A percentile compares a stretch with the other conserved stretches of the same genome.
phyloP scores from a whole-genome alignment of 1,284 basidiomycete species.

The Mrakiaceae sp. region DNA sequence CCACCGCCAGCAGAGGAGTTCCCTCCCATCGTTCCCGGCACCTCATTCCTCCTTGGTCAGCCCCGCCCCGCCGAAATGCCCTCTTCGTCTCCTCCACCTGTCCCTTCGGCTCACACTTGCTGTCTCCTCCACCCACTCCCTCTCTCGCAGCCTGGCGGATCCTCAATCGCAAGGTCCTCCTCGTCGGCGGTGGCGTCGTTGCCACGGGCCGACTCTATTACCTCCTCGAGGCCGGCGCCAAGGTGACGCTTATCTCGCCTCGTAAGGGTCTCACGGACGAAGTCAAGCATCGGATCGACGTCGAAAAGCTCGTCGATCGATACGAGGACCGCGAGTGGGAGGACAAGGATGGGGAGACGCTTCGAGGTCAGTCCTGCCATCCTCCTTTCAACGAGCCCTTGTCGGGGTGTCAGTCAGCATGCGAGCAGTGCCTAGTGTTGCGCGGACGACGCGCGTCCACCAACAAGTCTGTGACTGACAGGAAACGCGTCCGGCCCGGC shows the following conservation, averaged over 20 bases:
- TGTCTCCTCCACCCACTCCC: not conserved
- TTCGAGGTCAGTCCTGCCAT: slow-evolving; percentile 1
- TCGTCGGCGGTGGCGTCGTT: slow-evolving; percentile 45
- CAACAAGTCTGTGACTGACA: no score
- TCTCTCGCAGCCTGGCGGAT: slow-evolving; percentile 42
- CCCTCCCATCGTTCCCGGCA: slow-evolving; percentile 15
- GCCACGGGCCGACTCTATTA: slow-evolving; percentile 42
- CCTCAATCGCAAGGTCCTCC: slow-evolving; percentile 38
- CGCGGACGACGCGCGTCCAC: not conserved
- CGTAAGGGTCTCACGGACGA: slow-evolving; percentile 37
- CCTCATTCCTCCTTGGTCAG: slow-evolving; percentile 18
- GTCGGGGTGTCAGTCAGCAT: not conserved
- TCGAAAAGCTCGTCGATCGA: slow-evolving; percentile 36
- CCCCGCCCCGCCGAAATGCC: not conserved
- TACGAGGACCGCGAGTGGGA: slow-evolving; percentile 12
- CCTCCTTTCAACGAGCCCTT: slow-evolving; percentile 4
- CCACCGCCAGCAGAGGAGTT: not conserved
- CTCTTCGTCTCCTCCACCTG: not conserved
- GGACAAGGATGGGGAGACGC: slow-evolving; percentile 36
- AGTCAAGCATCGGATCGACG: slow-evolving; percentile 33
- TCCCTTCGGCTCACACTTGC: not conserved
- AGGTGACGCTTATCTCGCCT: slow-evolving; percentile 37
- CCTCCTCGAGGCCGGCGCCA: slow-evolving; percentile 35
- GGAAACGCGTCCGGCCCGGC: no score
- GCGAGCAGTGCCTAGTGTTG: not conserved